Conservation (phyloP, 176 grass and related monocot species). For the Oryza brachyantha region DNA sequence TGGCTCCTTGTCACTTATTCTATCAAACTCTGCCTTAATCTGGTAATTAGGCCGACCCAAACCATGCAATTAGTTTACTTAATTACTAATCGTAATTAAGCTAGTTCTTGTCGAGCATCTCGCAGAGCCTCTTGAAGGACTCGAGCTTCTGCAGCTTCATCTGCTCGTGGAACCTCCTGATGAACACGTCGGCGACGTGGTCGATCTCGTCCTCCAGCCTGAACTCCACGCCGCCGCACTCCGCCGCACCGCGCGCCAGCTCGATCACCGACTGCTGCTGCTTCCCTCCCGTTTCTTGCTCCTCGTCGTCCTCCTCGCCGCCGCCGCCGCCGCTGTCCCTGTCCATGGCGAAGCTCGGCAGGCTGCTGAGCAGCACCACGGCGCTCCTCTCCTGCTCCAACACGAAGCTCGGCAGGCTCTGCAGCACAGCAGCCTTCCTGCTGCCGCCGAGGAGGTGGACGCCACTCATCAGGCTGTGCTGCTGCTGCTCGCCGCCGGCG, state of each 20-base stretch:
- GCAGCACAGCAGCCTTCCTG: slow-evolving; percentile 57
- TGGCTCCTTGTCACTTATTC: slow-evolving; percentile 24
- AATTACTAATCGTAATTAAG: too few species aligned
- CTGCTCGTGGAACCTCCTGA: slow-evolving; percentile 70
- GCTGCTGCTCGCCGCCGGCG: background rate
- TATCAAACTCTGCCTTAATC: background rate
- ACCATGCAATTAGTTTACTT: background rate
- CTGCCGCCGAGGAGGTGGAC: background rate
- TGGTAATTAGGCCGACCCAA: background rate
- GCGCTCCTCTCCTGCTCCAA: slow-evolving; percentile 50
- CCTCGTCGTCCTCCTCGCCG: slow-evolving; percentile 1
- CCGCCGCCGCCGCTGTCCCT: background rate
- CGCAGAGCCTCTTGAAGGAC: slow-evolving; percentile 92
- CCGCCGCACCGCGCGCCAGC: slow-evolving; percentile 47
- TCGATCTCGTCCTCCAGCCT: slow-evolving; percentile 80
- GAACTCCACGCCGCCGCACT: slow-evolving; percentile 48
- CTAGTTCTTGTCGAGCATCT: slow-evolving; percentile 66
- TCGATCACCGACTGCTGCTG: slow-evolving; percentile 63
- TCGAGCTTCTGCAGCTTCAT: slow-evolving; percentile 98
- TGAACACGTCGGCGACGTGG: slow-evolving; percentile 76
- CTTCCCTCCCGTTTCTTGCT: slow-evolving; percentile 14
- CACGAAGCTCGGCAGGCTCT: slow-evolving; percentile 48
- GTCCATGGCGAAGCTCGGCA: slow-evolving; percentile 41
- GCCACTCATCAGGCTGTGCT: background rate
- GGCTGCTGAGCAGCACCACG: slow-evolving; percentile 51